phyloP scores from a whole-genome alignment of 805 yeast genomes.

The Pichia membranifaciens region DNA sequence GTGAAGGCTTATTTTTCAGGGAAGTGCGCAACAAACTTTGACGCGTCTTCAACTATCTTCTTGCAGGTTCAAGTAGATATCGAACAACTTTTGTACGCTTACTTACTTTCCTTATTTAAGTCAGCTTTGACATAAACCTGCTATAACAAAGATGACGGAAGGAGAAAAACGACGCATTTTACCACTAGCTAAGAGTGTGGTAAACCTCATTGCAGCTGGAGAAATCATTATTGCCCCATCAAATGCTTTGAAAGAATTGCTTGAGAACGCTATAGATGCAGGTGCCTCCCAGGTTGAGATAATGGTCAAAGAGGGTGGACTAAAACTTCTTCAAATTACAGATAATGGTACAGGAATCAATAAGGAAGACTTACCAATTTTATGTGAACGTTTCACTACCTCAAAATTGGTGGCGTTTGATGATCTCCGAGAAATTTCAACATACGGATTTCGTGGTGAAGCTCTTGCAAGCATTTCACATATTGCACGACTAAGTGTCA shows the following conservation, averaged over 20 bases:
- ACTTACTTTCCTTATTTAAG: too few relatives aligned
- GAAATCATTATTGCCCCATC: conserved; percentile 92
- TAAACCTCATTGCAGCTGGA: conserved; percentile 94
- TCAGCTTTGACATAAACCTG: background rate
- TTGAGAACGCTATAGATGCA: conserved; percentile 93
- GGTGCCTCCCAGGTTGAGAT: conserved; percentile 68
- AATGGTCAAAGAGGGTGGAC: conserved; percentile 85
- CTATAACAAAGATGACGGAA: background rate
- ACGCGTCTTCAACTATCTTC: too few relatives aligned
- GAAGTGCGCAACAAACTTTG: too few relatives aligned
- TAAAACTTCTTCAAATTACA: conserved; percentile 75
- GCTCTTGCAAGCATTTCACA: conserved; percentile 94
- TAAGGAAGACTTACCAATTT: conserved; percentile 62
- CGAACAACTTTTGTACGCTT: too few relatives aligned
- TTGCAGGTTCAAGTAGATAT: too few relatives aligned
- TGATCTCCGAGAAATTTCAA: conserved; percentile 62
- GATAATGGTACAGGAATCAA: conserved; percentile 86
- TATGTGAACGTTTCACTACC: conserved; percentile 92
- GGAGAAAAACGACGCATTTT: conserved; percentile 16
- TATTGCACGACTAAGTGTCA: conserved; percentile 72
- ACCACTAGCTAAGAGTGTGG: conserved; percentile 60
- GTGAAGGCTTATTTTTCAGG: too few relatives aligned
- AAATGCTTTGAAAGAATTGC: conserved; percentile 86
- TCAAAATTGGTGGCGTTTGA: conserved; percentile 73
- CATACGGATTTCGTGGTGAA: conserved; percentile 96